Conservation (phyloP, 169 alveolate species). For the Plasmodium knowlesi region DNA sequence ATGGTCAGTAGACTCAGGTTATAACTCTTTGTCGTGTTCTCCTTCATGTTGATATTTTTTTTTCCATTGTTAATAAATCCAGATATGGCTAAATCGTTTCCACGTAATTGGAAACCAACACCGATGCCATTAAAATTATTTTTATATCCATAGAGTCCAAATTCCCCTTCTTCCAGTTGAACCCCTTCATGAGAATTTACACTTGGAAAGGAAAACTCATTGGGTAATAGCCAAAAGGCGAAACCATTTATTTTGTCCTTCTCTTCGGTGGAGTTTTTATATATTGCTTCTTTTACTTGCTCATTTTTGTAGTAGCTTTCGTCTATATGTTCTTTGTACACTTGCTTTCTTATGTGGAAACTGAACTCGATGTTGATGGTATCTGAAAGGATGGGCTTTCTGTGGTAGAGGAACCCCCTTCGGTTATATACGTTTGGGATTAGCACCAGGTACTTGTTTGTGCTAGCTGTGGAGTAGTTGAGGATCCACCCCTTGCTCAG, state of each 20-base stretch:
- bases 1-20: not conserved
- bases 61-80: constrained; percentile 33
- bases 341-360: not conserved
- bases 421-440: constrained; percentile 62
- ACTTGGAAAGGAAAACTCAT: not conserved
- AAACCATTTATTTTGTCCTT: constrained; percentile 39
- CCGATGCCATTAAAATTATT: constrained; percentile 46
- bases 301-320: constrained; percentile 15
- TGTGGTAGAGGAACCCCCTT: constrained; percentile 44
- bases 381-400: constrained; percentile 19
- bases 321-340: constrained; percentile 25
- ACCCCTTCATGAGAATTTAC: not conserved
- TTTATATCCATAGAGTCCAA: constrained; percentile 33
- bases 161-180: constrained; percentile 19
- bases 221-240: constrained; percentile 49
- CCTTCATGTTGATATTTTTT: not conserved
- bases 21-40: not conserved
- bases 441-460: constrained; percentile 38
- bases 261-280: constrained; percentile 21
- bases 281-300: not conserved
- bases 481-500: constrained; percentile 51
- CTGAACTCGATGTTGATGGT: constrained; percentile 18
- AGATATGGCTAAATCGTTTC: constrained; percentile 14
- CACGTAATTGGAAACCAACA: constrained; percentile 30
- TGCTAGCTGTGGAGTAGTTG: constrained; percentile 28